Evolutionary conservation across 805 yeast species (phyloP), one percentile per base, ranked within the genome.

Genomic region (Ogataea allantospora): DNA sequence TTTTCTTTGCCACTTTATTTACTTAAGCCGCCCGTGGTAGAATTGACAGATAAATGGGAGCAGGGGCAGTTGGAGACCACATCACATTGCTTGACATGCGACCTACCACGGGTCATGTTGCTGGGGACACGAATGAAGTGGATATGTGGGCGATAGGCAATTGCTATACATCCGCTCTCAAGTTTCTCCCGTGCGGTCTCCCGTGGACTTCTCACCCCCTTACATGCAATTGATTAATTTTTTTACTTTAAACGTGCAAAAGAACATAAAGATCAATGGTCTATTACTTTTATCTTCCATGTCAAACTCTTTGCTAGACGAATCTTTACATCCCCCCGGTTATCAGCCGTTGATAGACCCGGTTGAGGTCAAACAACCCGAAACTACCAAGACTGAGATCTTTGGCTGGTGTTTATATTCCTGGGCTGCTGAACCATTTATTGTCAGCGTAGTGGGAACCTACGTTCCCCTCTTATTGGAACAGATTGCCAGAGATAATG

Each of bases 381-480:
- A 21, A 3, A 67, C 76, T 0, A 59, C 71, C 5, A 51, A 57
- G 19, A 51, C 60, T 23, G 79, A 75, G 46, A 66, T 80, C 2
- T 48, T 67, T 23, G 91, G 89, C 4, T 77, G 89, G 89, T 78
- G 78, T 53, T 63, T 80, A 6, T 80, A 78, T 47, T 67, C 81
- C 2, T 80, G 84, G 73, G 88, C 89, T 1, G 77, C 85, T 14
- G 95, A 84, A 56, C 93, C 93, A 0, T 85, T 83, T 53, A 72
- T 83, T 4, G 93, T 84, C 6, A 78, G 86, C 26, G 88, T 83
- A 2, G 82, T 85, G 5, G 82, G 89, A 0, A 83, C 91, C 0
- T 85, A 82, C 55, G 81, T 84, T 5, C 93, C 93, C 0, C 60
- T 85, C 12, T 57, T 84, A 6, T 60, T 84, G 20, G 88, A 84